Evolutionary conservation across 371 early-diverging fungal genomes (phyloP).

Genomic region (Rhizopus delemar): DNA sequence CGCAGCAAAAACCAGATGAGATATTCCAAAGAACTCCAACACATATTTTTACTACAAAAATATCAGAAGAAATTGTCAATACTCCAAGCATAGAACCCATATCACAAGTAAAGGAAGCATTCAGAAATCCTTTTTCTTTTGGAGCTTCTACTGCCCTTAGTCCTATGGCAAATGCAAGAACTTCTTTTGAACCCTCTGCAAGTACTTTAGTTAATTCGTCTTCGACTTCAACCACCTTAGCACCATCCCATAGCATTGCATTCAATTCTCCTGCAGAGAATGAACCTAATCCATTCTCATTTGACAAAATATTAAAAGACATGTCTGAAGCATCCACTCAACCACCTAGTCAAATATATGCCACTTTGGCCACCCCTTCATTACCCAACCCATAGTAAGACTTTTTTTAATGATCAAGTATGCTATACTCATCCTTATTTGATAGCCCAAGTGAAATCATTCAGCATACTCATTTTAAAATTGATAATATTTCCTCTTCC

Average conservation of each 20-base stretch:
- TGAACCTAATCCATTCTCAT: constrained; percentile 37
- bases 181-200: background rate
- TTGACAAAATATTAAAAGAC: constrained; percentile 34
- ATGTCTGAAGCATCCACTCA: constrained; percentile 27
- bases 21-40: background rate
- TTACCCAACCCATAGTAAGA: constrained; percentile 35
- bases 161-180: background rate
- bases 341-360: constrained; percentile 35
- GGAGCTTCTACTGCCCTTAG: constrained; percentile 7
- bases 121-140: constrained; percentile 8
- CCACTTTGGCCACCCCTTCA: constrained; percentile 29
- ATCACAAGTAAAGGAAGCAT: background rate
- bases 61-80: constrained; percentile 3
- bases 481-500: constrained; percentile 40
- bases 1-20: constrained; percentile 12
- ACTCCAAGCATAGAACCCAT: constrained; percentile 6
- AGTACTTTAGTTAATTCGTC: background rate
- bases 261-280: constrained; percentile 8
- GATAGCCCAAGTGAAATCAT: constrained; percentile 40
- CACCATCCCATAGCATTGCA: constrained; percentile 1
- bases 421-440: background rate
- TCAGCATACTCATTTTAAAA: constrained; percentile 42
- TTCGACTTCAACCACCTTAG: background rate
- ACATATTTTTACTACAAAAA: background rate
- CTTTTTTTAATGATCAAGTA: background rate